Base-by-base conservation (phyloP, 169 alveolate genomes). In the Eimeria acervulina region DNA sequence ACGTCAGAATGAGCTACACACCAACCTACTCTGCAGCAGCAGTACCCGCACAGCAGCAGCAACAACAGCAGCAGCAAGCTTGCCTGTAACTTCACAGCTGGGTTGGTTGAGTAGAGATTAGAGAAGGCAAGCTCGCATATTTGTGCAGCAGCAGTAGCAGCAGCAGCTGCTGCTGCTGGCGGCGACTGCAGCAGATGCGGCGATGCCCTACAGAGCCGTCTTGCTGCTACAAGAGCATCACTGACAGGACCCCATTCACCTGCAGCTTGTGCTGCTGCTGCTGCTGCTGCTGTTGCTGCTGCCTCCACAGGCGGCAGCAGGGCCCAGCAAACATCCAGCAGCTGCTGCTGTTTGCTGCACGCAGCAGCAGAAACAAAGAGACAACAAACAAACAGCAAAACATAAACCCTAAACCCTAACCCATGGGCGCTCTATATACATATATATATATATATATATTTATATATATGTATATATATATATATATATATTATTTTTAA, bases 271-370 rank as follows among this genome's bases (percentile, higher is more conserved):
- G 81, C 81, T 31, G 81, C 42, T 70, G 81, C 81, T 70, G 81
- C 21, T 70, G 81, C 81, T 28, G 81, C 42, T 31, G 81, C 44
- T 36, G 81, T 23, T 36, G 44, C 81, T 70, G 81, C 81, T 70
- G 38, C 81, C 13, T 13, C 47, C 42, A 28, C 81, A 1, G 2
- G 3, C 47, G 42, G 81, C 42, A 70, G 13, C 76, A 63, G 33
- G n/a, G 5, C 76, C 76, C 76, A 63, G 17, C 76, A 63, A 8
- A 63, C 76, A 26, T 13, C 15, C 38, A 26, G 81, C 42, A 8
- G 81, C 38, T 28, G 81, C 81, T 70, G 81, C 81, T 70, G 81
- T 10, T 10, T 23, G 28, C 61, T 36, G 52, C 61, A 40, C 55
- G 28, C 59, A 23, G 15, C 31, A 19, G 31, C 63, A 40, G 36